Evolutionary conservation across 2,329 filamentous ascomycete species (phyloP).

Genomic region (Colletotrichum euphorbiae): DNA sequence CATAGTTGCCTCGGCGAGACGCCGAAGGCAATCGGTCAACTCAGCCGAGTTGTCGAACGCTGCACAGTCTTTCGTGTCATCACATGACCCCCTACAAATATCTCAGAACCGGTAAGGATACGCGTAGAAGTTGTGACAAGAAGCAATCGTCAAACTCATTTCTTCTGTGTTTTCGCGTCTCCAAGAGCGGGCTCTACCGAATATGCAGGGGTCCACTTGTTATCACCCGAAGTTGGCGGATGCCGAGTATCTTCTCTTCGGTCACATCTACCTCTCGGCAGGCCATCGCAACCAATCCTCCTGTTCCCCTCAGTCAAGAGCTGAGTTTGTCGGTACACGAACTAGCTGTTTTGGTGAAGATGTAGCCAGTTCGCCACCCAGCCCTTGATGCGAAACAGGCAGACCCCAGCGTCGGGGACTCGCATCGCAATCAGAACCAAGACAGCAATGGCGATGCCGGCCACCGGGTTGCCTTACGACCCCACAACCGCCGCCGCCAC

Average conservation of each 20-base stretch:
- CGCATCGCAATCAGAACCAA: neutral
- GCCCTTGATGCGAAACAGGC: neutral
- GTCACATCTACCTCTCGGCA: slow-evolving; percentile 19
- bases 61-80: too few species aligned
- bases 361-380: neutral
- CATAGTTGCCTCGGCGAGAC: too few species aligned
- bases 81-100: neutral
- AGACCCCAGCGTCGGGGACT: neutral
- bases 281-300: neutral
- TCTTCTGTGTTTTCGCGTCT: neutral
- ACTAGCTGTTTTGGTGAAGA: neutral
- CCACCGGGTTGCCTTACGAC: slow-evolving; percentile 4
- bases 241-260: slow-evolving; percentile 15
- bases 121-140: neutral
- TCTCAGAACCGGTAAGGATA: neutral
- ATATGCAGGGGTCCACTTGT: neutral
- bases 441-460: neutral
- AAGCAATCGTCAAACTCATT: neutral
- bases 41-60: too few species aligned
- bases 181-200: neutral
- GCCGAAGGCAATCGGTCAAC: too few species aligned
- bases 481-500: neutral
- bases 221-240: neutral
- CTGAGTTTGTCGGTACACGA: neutral
- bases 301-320: neutral